Evolutionary conservation across 2,329 filamentous ascomycete species (phyloP).

Genomic region (Clarireedia sp.): DNA sequence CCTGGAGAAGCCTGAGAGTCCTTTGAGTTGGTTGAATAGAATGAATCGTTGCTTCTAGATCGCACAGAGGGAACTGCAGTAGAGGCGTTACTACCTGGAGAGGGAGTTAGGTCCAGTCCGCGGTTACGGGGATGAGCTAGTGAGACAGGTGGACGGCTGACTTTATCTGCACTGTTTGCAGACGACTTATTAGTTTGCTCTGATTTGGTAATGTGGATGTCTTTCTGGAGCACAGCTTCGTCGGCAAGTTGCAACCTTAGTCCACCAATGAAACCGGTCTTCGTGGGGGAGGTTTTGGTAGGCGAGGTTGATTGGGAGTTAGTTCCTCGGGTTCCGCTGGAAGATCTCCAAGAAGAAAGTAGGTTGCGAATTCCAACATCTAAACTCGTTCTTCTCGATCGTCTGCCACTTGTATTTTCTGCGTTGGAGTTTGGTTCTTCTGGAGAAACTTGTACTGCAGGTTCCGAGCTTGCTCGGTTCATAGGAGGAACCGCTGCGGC

Average conservation of each 20-base stretch:
- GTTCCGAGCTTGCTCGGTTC: not conserved
- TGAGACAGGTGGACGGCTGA: conserved; percentile 5
- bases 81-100: not conserved
- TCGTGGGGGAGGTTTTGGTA: conserved; percentile 4
- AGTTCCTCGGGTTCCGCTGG: not conserved
- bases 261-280: conserved; percentile 26
- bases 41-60: not conserved
- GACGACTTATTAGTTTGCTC: not conserved
- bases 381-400: conserved; percentile 19
- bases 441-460: not conserved
- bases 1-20: not conserved
- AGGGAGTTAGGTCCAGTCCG: not conserved
- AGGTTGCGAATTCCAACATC: conserved; percentile 19
- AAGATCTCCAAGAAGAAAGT: conserved; percentile 12
- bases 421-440: not conserved
- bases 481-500: not conserved
- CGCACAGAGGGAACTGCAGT: not conserved
- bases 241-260: conserved; percentile 25
- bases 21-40: not conserved
- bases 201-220: not conserved
- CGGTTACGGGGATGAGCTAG: conserved; percentile 4
- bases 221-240: conserved; percentile 18
- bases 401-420: conserved; percentile 2
- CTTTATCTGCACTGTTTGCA: not conserved
- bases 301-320: conserved; percentile 4